Base-by-base conservation (phyloP, 805 yeast genomes). In the Starmerella bombicola region DNA sequence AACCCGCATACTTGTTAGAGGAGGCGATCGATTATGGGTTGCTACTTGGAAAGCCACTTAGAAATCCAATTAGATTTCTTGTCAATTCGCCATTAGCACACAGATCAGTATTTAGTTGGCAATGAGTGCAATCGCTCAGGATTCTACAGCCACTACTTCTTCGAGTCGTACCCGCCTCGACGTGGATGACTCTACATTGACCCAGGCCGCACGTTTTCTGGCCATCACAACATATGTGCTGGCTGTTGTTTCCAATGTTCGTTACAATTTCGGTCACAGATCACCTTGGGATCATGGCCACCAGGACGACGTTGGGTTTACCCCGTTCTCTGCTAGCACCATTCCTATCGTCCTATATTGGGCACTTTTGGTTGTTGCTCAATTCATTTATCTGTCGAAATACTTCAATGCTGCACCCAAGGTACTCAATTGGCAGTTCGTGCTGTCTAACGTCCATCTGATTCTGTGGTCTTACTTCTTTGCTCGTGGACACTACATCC, bases 381-480 rank as follows among this genome's bases (percentile, higher is more conserved):
- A 81, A 58, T 54, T 70, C 28, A 50, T 48, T 20, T 62, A 47
- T 42, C 59, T 68, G 45, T 43, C 54, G 37, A 53, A 49, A 35
- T 49, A 49, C 42, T 59, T 55, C 45, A 40, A 47, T 18, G 43
- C 17, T 20, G 40, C 52, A 24, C 50, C 56, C 18, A 31, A 38
- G n/a, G 22, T 45, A 17, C 37, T 78, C 15, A 78, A 76, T 17
- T 68, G 71, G 59, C 82, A 78, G 61, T 78, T 80, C 54, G 66
- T 74, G 16, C 46, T 68, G 15, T 79, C 76, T 65, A 80, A 81
- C 59, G 38, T 74, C 26, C 52, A 73, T 37, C 71, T 70, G 33
- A 74, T 76, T 50, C 51, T 69, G 37, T 82, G 94, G 94, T 61
- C 73, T 15, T 57, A 68, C 46, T 64, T 74, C 45, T 80, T 81